Conservation (phyloP, 306 rosid species). For the Geum urbanum region DNA sequence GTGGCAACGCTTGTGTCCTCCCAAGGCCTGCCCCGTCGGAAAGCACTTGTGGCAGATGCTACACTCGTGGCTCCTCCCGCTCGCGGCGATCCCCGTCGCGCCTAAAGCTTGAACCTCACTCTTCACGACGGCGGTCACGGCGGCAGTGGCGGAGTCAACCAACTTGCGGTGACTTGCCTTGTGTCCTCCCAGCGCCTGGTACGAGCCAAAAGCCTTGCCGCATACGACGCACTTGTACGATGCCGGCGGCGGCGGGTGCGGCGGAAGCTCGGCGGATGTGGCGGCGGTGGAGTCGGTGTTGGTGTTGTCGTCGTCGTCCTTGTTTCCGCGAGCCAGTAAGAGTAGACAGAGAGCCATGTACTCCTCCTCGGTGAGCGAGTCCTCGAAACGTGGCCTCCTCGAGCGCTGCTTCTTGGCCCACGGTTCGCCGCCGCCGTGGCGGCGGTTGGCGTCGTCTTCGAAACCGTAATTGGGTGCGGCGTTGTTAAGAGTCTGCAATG, state of each 20-base stretch:
- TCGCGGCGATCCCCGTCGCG: not conserved
- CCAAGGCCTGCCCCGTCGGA: conserved; percentile 86
- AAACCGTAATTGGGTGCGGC: conserved; percentile 15
- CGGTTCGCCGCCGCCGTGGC: conserved; percentile 28
- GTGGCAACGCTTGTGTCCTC: conserved; percentile 97
- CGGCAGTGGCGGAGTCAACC: not conserved
- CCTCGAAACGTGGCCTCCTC: conserved; percentile 44
- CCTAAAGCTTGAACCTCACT: not conserved
- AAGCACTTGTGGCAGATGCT: conserved; percentile 81
- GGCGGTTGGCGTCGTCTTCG: conserved; percentile 26
- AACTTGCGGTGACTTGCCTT: conserved; percentile 86
- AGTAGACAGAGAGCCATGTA: conserved; percentile 94
- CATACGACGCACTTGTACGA: conserved; percentile 63
- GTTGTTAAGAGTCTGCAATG: conserved; percentile 60
- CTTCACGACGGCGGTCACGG: conserved; percentile 18
- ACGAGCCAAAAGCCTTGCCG: conserved; percentile 64
- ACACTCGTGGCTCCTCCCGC: conserved; percentile 62
- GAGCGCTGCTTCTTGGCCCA: conserved; percentile 62
- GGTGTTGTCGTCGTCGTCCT: not conserved
- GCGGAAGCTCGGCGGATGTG: not conserved
- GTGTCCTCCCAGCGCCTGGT: conserved; percentile 95
- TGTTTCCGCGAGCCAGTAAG: conserved; percentile 70
- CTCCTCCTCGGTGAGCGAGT: conserved; percentile 61
- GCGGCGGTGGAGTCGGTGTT: not conserved
- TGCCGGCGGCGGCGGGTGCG: not conserved